These are phyloP conservation scores for Thuja plicata DNA, from an alignment of 83 land plant genomes.

Conservation along the genomic window DNA sequence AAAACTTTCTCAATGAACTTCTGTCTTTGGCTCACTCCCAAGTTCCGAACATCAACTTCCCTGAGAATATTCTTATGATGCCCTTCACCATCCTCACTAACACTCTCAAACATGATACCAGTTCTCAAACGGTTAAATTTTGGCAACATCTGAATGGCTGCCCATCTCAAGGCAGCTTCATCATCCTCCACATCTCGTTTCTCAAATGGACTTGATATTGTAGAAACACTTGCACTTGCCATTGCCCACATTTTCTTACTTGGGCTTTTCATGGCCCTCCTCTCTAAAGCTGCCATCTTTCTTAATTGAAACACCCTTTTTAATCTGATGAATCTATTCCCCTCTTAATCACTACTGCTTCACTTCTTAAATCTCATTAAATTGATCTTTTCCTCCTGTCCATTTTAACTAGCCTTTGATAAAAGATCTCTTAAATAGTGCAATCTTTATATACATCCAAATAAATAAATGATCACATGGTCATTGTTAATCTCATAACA, in stretches of 20 bases:
- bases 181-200: conserved; percentile 45
- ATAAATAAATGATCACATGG: too few relatives aligned
- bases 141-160: conserved; percentile 64
- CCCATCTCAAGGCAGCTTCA: conserved; percentile 70
- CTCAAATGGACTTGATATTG: conserved; percentile 11
- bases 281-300: background rate
- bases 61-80: conserved; percentile 6
- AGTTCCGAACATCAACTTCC: conserved; percentile 62
- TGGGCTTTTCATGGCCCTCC: background rate
- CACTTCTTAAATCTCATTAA: too few relatives aligned
- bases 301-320: background rate
- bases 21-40: conserved; percentile 30
- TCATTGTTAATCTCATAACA: too few relatives aligned
- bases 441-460: too few relatives aligned
- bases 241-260: conserved; percentile 25
- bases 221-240: conserved; percentile 45
- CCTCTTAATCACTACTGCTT: too few relatives aligned
- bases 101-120: conserved; percentile 30
- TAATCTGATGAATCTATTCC: too few relatives aligned
- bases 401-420: too few relatives aligned
- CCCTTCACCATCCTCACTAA: background rate
- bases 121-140: conserved; percentile 56
- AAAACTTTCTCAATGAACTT: too few relatives aligned
- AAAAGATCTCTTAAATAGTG: too few relatives aligned
- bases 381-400: too few relatives aligned